These are phyloP conservation scores for Xylaria sp. DNA, from an alignment of 2,329 filamentous ascomycete genomes.

Conservation along the genomic window DNA sequence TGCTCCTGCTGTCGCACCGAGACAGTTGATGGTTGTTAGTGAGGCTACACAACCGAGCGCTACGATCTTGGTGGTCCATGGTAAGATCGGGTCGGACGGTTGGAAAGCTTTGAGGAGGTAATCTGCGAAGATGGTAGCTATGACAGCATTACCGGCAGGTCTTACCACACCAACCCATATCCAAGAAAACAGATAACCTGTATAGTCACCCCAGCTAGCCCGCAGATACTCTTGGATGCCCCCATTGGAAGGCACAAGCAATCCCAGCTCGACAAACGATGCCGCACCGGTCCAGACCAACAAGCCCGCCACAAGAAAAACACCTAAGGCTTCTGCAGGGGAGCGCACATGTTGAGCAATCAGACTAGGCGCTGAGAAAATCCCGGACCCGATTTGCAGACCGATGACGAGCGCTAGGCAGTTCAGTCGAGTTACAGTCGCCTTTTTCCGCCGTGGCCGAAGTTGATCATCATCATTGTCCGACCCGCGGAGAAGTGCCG, in stretches of 20 bases:
- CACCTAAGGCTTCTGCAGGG: constrained; percentile 53
- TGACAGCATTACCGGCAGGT: constrained; percentile 56
- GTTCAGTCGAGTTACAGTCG: constrained; percentile 43
- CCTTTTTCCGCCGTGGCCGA: constrained; percentile 14
- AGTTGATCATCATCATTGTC: constrained; percentile 12
- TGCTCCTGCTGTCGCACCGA: constrained; percentile 53
- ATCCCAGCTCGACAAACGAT: constrained; percentile 59
- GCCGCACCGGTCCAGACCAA: constrained; percentile 60
- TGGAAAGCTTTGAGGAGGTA: constrained; percentile 50
- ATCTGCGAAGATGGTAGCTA: constrained; percentile 57
- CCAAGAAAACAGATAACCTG: constrained; percentile 57
- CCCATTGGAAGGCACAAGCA: constrained; percentile 57
- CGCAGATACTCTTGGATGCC: constrained; percentile 53
- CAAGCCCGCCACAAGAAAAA: constrained; percentile 56
- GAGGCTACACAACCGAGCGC: constrained; percentile 51
- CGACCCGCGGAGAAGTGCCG: constrained; percentile 28
- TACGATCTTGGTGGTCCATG: constrained; percentile 50
- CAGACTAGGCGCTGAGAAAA: constrained; percentile 57
- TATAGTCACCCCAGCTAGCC: constrained; percentile 54
- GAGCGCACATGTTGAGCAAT: constrained; percentile 56
- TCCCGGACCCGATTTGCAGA: constrained; percentile 59
- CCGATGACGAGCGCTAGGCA: constrained; percentile 57
- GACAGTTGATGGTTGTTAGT: constrained; percentile 56
- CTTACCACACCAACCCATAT: constrained; percentile 56
- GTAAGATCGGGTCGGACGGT: constrained; percentile 39